Evolutionary conservation across 73 alveolate species (phyloP), one percentile per base, ranked within the genome.

Genomic region (Stentor roeselii): DNA sequence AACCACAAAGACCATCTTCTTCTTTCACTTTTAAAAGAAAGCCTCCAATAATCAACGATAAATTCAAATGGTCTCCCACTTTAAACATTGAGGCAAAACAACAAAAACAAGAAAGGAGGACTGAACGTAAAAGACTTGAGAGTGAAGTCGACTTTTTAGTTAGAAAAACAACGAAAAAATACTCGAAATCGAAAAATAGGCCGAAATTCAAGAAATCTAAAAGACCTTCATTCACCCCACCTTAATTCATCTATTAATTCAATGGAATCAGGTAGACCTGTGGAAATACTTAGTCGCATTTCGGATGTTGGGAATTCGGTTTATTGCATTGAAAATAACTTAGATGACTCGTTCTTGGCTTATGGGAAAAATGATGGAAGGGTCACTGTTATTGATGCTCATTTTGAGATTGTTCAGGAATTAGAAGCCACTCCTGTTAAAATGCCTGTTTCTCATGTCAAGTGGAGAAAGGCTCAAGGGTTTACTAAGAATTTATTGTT

Each of bases 401-500:
- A 11, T 50, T 50, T 50, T 21, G 21, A 50, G 21, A 50, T 50
- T 21, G 30, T 11, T 11, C 67, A 11, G 30, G 21, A 50, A 50
- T 11, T 21, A 50, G 6, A 6, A 50, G 21, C 67, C 67, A 50
- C 6, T 11, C 6, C 67, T 50, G 30, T 50, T 50, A 50, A 6
- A 6, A 50, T 50, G 67, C 67, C 67, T 11, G 6, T 50, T 11
- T 50, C 30, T 50, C 6, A 50, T 50, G 21, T 50, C 6, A 6
- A 21, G 21, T 50, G 67, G 67, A 50, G 67, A 50, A 6, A 6
- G 6, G 67, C 6, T 11, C 6, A 50, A 50, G 67, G 67, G 6
- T 21, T 50, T 11, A 60, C 87, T 2, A 82, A 60, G 59, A 60
- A 83, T 38, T 84, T 89, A 3, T 39, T 92, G 2, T 86, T 89